phyloP scores from a whole-genome alignment of 2,329 filamentous ascomycete species.

The Phialophora verrucosa region DNA sequence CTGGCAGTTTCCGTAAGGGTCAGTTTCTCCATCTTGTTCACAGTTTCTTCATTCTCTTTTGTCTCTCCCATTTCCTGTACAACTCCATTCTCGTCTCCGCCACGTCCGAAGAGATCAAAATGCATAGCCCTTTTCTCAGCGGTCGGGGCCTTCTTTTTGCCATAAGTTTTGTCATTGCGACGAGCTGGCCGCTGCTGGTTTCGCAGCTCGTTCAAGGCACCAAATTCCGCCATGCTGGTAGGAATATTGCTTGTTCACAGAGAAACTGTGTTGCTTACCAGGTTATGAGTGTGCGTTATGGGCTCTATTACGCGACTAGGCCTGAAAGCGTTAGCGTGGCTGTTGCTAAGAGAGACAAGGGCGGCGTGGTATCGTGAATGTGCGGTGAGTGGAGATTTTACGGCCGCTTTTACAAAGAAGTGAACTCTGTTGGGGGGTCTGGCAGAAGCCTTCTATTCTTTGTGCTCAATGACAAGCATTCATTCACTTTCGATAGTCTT shows the following conservation, averaged over 20 bases:
- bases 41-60: neutral
- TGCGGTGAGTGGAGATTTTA: neutral
- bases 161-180: slow-evolving; percentile 37
- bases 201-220: slow-evolving; percentile 31
- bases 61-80: neutral
- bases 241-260: slow-evolving; percentile 1
- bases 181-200: slow-evolving; percentile 31
- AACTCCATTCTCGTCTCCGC: slow-evolving; percentile 28
- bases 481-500: slow-evolving; percentile 30
- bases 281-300: slow-evolving; percentile 16
- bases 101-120: slow-evolving; percentile 36
- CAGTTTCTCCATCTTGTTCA: slow-evolving; percentile 32
- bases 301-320: slow-evolving; percentile 3
- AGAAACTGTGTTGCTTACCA: slow-evolving; percentile 21
- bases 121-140: slow-evolving; percentile 28
- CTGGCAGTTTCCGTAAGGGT: slow-evolving; percentile 22
- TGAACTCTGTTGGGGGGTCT: slow-evolving; percentile 1
- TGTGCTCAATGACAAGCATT: slow-evolving; percentile 12
- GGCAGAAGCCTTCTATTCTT: slow-evolving; percentile 6
- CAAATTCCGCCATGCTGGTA: slow-evolving; percentile 29
- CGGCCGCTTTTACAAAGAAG: slow-evolving; percentile 17
- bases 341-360: slow-evolving; percentile 24
- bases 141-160: slow-evolving; percentile 33
- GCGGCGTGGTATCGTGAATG: slow-evolving; percentile 15
- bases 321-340: slow-evolving; percentile 28